A percentile compares a stretch with the other conserved stretches of the same genome.
Conservation (phyloP, 2,329 filamentous ascomycete species). For the Pyrenophora graminea region DNA sequence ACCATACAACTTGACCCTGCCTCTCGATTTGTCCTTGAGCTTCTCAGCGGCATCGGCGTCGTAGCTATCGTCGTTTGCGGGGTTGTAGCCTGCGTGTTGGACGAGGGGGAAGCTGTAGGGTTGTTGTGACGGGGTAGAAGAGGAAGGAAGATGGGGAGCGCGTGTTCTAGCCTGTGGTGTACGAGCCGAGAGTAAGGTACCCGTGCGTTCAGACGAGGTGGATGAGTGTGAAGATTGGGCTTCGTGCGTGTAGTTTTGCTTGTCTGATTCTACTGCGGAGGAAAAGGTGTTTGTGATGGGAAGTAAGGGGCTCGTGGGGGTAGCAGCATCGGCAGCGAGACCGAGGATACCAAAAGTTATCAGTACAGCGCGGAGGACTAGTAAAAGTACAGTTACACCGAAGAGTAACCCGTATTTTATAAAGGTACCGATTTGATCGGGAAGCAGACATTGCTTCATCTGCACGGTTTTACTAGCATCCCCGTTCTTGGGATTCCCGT, state of each 20-base stretch:
- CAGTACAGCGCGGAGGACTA: conserved; percentile 52
- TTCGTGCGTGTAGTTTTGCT: conserved; percentile 9
- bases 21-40: conserved; percentile 2
- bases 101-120: conserved; percentile 42
- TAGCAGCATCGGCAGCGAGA: not conserved
- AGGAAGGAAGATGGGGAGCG: too few species aligned
- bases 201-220: conserved; percentile 27
- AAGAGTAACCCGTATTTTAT: conserved; percentile 74
- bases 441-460: conserved; percentile 86
- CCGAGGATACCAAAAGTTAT: conserved; percentile 32
- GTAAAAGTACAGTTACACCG: conserved; percentile 54
- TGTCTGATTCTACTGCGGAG: conserved; percentile 32
- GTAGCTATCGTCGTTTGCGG: conserved; percentile 17
- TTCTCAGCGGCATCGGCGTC: conserved; percentile 8
- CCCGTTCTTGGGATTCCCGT: conserved; percentile 38
- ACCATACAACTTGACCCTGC: conserved; percentile 38
- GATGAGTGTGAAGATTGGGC: conserved; percentile 40
- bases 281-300: conserved; percentile 27
- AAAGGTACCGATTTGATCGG: conserved; percentile 84
- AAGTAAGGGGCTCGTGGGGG: conserved; percentile 29
- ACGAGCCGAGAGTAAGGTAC: conserved; percentile 33
- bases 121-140: conserved; percentile 39
- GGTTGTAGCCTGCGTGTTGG: conserved; percentile 51
- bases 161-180: conserved; percentile 35
- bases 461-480: conserved; percentile 68